Evolutionary conservation across 768 basidiomycete genomes (phyloP).

Genomic region (Phylloporus sp.): DNA sequence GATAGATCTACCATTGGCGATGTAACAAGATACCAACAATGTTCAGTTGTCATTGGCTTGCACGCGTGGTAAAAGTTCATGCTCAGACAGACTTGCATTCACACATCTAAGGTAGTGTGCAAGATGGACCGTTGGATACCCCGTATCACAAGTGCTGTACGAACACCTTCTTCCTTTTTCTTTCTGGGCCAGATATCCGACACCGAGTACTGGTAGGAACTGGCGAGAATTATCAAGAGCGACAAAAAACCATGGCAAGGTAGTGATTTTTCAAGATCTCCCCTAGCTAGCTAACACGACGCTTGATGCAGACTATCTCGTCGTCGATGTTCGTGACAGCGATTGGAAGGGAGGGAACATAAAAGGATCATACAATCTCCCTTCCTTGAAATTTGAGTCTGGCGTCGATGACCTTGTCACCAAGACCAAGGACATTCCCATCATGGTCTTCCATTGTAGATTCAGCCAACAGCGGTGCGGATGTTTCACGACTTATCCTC

Average conservation of each 20-base stretch:
- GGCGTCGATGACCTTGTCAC: conserved; percentile 57
- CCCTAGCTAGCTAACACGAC: not conserved
- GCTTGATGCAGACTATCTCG: conserved; percentile 50
- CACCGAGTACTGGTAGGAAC: conserved; percentile 46
- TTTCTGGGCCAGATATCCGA: conserved; percentile 9
- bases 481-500: not conserved
- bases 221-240: conserved; percentile 66
- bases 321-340: conserved; percentile 84
- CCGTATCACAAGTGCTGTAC: conserved; percentile 19
- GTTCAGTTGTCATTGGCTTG: conserved; percentile 1
- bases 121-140: conserved; percentile 19
- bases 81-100: conserved; percentile 5
- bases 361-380: conserved; percentile 56
- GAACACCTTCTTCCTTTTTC: conserved; percentile 3
- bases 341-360: conserved; percentile 81
- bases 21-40: conserved; percentile 8
- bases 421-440: conserved; percentile 56
- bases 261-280: not conserved
- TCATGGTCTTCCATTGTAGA: conserved; percentile 75
- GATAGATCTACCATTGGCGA: conserved; percentile 16
- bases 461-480: conserved; percentile 73
- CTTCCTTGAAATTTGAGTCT: conserved; percentile 55
- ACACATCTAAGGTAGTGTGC: conserved; percentile 3
- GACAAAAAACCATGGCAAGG: conserved; percentile 50
- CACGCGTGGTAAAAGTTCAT: conserved; percentile 3